Base-by-base conservation (phyloP, 2,329 filamentous ascomycete genomes). In the Hypocreales sp. region DNA sequence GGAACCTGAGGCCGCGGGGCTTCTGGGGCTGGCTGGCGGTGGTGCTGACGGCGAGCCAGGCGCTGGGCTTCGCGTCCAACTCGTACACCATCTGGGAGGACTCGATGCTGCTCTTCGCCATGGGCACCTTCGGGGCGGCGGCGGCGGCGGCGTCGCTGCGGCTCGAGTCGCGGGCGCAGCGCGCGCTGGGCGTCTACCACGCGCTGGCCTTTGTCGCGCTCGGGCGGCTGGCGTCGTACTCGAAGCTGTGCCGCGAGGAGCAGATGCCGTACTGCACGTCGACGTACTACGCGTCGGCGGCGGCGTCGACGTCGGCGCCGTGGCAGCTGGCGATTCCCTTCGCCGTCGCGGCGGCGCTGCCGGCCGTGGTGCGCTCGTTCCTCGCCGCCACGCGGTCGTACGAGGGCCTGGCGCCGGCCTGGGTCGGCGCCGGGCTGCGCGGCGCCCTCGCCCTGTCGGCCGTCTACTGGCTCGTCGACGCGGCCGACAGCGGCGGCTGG, bases 31-130 rank as follows among this genome's bases (percentile, higher is more conserved):
- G 81, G 75, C 59, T 92, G 32, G 76, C 82, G 5, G 60, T 82
- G 15, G 48, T 86, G 10, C 83, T 92, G 39, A 84, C 84, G 0
- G 50, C 84, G n/a, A 73, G 79, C 34, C 82, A 93, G 45, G 92
- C 84, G n/a, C 60, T 81, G 27, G 87, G 90, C 7, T 98, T 95
- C 48, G 87, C 87, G 0, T 90, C 90, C 4, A 98, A 98, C 54
- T 98, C 90, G 0, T 98, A 86, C 54, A 95, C 87, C 0, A 93
- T 98, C 38, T 98, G 90, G 86, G 90, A 98, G 56, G 90, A 98
- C 45, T 80, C 83, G 10, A 94, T 94, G 30, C 65, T 93, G 5
- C 63, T 93, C 4, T 93, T 92, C 57, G 87, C 95, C 56, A 69
- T 94, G 32, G 72, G 74, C 3, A 90, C 86, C 0, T 94, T 95